Percentiles rank a stretch among this genome's conserved stretches.
Evolutionary conservation across 306 rosid species (phyloP).

Genomic region (Lagenaria siceraria): DNA sequence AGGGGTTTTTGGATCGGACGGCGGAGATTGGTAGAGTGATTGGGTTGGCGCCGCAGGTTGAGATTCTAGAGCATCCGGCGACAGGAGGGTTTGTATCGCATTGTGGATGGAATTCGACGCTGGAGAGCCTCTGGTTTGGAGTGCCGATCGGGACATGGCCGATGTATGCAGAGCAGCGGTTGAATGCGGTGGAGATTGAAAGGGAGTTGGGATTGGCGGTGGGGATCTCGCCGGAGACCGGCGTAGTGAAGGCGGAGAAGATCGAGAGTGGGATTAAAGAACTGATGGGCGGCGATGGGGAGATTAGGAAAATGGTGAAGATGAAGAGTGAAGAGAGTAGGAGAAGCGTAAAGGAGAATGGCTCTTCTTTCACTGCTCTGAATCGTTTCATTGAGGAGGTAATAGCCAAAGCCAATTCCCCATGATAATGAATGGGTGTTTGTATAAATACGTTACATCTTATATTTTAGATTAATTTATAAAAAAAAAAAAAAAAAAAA

Average conservation of each 20-base stretch:
- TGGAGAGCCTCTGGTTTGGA: constrained; percentile 39
- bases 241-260: background rate
- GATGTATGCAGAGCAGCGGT: constrained; percentile 29
- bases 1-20: constrained; percentile 12
- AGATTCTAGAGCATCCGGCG: background rate
- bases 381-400: background rate
- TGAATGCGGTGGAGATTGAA: constrained; percentile 26
- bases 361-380: background rate
- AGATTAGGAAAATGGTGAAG: background rate
- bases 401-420: no score
- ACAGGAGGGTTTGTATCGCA: constrained; percentile 40
- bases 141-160: constrained; percentile 53
- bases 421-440: no score
- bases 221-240: background rate
- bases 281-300: background rate
- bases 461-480: no score
- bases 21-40: background rate
- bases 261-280: background rate
- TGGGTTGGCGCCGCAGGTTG: constrained; percentile 6
- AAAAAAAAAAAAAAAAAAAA: no score
- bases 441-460: no score
- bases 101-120: constrained; percentile 47
- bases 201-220: constrained; percentile 24
- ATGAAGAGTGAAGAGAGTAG: background rate
- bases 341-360: background rate